These are phyloP conservation scores for Penicillium bovifimosum DNA, from an alignment of 495 filamentous ascomycete species.

Conservation along the genomic window DNA sequence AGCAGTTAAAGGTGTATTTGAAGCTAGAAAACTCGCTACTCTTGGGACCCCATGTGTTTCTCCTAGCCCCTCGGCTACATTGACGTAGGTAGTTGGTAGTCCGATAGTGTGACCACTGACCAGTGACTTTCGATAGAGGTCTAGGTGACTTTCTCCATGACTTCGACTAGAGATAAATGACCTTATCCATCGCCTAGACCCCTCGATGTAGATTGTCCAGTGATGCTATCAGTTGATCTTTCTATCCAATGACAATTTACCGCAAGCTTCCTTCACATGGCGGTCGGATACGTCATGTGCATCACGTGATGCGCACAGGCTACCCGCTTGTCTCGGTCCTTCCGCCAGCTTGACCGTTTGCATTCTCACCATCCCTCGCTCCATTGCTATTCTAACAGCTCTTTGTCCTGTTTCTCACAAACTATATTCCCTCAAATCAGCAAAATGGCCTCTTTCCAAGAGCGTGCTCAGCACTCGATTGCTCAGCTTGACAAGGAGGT, in stretches of 20 bases:
- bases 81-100: too few species aligned
- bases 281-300: slow-evolving; percentile 21
- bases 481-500: slow-evolving; percentile 97
- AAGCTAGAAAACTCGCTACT: neutral
- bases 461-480: slow-evolving; percentile 82
- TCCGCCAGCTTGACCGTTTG: slow-evolving; percentile 25
- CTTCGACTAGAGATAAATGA: neutral
- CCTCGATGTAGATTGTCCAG: neutral
- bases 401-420: slow-evolving; percentile 3
- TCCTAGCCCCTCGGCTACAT: neutral
- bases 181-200: neutral
- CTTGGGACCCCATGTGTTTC: neutral
- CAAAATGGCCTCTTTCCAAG: slow-evolving; percentile 73
- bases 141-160: too few species aligned
- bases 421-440: slow-evolving; percentile 4
- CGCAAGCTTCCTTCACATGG: neutral
- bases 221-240: neutral
- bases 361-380: slow-evolving; percentile 28
- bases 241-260: neutral
- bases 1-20: too few species aligned
- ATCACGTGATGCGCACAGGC: slow-evolving; percentile 26
- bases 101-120: neutral
- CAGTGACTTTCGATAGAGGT: too few species aligned
- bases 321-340: slow-evolving; percentile 8
- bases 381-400: slow-evolving; percentile 10